Percentiles rank a stretch among this genome's conserved stretches.
Conservation (phyloP, 805 yeast species). For the Lachancea quebecensis region DNA sequence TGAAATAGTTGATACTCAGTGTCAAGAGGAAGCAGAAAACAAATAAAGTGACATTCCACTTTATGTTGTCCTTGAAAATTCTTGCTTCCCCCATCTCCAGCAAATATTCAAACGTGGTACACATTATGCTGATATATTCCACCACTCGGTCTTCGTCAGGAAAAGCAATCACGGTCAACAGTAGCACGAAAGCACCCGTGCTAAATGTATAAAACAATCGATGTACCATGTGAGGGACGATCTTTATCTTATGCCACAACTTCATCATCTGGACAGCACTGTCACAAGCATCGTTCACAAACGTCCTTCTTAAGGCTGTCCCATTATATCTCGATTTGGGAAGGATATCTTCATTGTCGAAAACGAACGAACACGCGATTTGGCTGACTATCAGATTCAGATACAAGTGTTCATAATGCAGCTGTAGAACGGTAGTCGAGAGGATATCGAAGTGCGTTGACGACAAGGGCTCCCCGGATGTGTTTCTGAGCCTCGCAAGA, state of each 20-base stretch:
- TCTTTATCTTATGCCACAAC: conserved; percentile 15
- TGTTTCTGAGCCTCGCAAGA: conserved; percentile 15
- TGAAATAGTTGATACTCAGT: conserved; percentile 11
- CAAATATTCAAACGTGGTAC: background rate
- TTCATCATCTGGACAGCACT: conserved; percentile 16
- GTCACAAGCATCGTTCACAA: background rate
- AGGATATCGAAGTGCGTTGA: conserved; percentile 16
- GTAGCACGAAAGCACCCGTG: conserved; percentile 20
- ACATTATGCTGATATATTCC: conserved; percentile 1
- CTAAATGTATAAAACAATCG: conserved; percentile 19
- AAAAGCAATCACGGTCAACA: conserved; percentile 16
- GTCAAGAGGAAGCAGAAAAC: conserved; percentile 20
- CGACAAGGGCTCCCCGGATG: conserved; percentile 11
- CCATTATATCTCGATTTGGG: conserved; percentile 13
- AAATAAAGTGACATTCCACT: conserved; percentile 23
- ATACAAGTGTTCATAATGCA: conserved; percentile 21
- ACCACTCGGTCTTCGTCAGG: conserved; percentile 12
- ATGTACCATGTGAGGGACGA: conserved; percentile 19
- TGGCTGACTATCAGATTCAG: conserved; percentile 14
- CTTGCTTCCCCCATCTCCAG: background rate
- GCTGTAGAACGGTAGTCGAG: conserved; percentile 17
- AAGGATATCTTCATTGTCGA: conserved; percentile 18
- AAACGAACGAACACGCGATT: conserved; percentile 18
- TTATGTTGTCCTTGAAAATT: conserved; percentile 17
- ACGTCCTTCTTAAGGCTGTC: conserved; percentile 8